Percentiles rank a stretch among this genome's conserved stretches.
phyloP scores from a whole-genome alignment of 202 grass and related monocot species.

The Carex sylvatica region DNA sequence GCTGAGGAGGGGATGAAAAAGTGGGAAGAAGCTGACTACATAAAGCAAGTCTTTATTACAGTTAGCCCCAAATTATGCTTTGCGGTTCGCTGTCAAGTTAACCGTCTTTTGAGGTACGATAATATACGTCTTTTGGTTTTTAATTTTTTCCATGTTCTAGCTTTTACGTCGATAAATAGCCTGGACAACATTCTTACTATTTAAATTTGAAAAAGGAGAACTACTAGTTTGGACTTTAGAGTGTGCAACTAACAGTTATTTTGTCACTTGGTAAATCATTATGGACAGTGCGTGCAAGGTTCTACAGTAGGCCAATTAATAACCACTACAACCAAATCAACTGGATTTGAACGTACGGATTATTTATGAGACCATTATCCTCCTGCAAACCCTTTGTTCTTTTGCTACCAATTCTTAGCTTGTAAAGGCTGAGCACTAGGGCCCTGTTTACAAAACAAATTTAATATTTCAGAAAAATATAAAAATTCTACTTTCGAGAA shows the following conservation, averaged over 20 bases:
- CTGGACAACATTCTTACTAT: neutral
- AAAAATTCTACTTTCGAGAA: neutral
- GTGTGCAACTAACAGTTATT: neutral
- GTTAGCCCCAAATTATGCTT: constrained; percentile 81
- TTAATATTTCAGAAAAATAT: neutral
- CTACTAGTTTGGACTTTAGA: neutral
- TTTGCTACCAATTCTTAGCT: too few species aligned
- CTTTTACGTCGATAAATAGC: neutral
- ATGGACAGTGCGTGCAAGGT: neutral
- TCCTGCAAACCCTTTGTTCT: too few species aligned
- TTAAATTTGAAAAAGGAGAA: neutral
- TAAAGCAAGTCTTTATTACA: constrained; percentile 86
- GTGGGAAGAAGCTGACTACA: constrained; percentile 18
- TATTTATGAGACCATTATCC: too few species aligned
- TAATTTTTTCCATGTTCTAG: neutral
- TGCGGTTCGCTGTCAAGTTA: constrained; percentile 61
- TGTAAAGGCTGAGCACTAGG: neutral
- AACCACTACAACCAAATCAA: neutral
- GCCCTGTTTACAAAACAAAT: neutral
- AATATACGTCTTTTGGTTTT: neutral
- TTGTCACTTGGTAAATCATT: neutral
- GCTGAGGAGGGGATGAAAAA: neutral
- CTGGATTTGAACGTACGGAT: too few species aligned
- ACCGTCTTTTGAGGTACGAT: constrained; percentile 40
- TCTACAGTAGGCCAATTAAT: neutral